Evolutionary conservation across 2,329 filamentous ascomycete species (phyloP).

Genomic region (Fusarium annulatum): DNA sequence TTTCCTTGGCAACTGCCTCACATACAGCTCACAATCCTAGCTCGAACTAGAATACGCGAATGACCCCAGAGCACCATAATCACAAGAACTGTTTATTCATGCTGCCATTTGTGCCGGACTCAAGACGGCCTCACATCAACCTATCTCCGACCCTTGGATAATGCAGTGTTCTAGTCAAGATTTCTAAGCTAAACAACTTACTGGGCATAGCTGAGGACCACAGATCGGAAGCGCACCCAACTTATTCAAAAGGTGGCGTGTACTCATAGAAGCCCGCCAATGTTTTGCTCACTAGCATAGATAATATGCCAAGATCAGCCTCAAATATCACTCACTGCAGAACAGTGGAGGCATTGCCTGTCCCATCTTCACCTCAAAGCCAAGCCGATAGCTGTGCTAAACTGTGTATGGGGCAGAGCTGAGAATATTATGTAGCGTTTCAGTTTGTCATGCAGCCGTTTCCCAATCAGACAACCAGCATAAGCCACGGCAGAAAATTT

Average conservation of each 20-base stretch:
- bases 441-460: slow-evolving; percentile 1
- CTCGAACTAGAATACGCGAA: not conserved
- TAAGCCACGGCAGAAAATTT: slow-evolving; percentile 1
- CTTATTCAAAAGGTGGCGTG: not conserved
- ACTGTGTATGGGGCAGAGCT: not conserved
- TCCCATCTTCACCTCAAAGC: not conserved
- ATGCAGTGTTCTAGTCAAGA: not conserved
- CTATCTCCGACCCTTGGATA: not conserved
- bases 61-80: not conserved
- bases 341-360: not conserved
- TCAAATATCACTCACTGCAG: slow-evolving; percentile 3
- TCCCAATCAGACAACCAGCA: not conserved
- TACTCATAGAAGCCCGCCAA: not conserved
- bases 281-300: not conserved
- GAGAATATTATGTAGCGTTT: not conserved
- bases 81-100: not conserved
- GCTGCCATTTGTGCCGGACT: not conserved
- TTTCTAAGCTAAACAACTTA: not conserved
- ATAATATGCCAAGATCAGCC: not conserved
- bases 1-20: not conserved
- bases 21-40: not conserved
- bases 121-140: not conserved
- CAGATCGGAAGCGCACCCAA: not conserved
- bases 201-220: not conserved
- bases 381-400: not conserved